Base-by-base conservation (phyloP, 257 asterid species). In the Verbena officinalis region DNA sequence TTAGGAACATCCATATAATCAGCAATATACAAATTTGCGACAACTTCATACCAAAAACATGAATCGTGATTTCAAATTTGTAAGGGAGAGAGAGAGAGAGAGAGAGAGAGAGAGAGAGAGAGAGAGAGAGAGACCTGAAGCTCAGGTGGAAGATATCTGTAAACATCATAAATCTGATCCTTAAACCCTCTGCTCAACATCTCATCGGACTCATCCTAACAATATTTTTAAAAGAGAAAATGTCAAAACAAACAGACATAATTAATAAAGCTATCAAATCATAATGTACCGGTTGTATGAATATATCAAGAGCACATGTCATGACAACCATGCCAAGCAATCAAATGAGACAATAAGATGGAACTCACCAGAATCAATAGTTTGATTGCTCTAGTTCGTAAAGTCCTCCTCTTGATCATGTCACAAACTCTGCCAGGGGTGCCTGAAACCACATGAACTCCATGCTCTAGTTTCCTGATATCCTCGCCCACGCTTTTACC, bases 351-450 rank as follows among this genome's bases (percentile, higher is more conserved):
- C 24, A 50, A 62, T 42, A 73, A 48, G 44, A 3, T 14, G 38
- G 4, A 55, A 73, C 97, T 73, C 65, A 94, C 99, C 78, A 94
- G 81, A 69, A 94, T 69, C 11, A 94, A 71, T 64, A 94, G 48
- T 67, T 90, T 94, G 66, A 94, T 94, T 60, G 96, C 70, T 72
- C 97, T 78, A 36, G 99, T 94, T 39, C 95, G 79, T 46, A 90
- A 67, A n/a, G 92, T 86, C 80, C 95, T 94, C 77, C 99, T 86
- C 83, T 94, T 90, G 61, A 94, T 94, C 97, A 94, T 94, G 73
- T 94, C 99, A 68, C 92, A 81, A 13, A 94, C 99, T 80, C 99
- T 84, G 11, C 97, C 99, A 33, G 99, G 99, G n/a, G 97, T 90
- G 60, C 99, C 99, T 4, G 99, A 94, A 52, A 94, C 97, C 50